Evolutionary conservation across 208 protist species (phyloP).

Genomic region (Phytomonas francai): DNA sequence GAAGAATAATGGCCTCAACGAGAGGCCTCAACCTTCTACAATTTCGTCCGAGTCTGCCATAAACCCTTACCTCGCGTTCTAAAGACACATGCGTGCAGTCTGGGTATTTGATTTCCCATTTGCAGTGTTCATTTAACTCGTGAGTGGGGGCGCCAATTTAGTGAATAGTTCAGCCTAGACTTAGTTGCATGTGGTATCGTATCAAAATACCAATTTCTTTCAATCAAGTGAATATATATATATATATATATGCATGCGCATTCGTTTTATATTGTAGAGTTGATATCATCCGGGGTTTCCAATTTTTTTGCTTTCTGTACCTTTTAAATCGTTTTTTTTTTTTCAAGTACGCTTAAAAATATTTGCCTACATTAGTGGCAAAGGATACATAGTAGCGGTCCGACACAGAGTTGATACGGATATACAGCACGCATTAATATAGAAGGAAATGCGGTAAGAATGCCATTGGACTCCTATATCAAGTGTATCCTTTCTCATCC

Average conservation of each 20-base stretch:
- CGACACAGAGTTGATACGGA: neutral
- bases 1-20: neutral
- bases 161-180: neutral
- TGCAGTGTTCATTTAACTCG: neutral
- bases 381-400: neutral
- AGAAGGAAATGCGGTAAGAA: slow-evolving; percentile 3
- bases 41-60: neutral
- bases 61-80: neutral
- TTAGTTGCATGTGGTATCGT: neutral
- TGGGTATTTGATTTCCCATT: neutral
- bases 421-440: neutral
- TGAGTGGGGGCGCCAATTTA: neutral
- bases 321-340: neutral
- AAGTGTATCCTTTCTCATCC: slow-evolving; percentile 8
- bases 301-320: neutral
- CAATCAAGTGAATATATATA: neutral
- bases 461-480: neutral
- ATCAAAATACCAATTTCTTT: neutral
- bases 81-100: neutral
- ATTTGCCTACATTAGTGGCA: neutral
- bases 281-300: neutral
- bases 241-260: neutral
- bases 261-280: neutral
- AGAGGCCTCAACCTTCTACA: neutral
- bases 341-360: neutral